Evolutionary conservation across 306 rosid species (phyloP).

Genomic region (Oxytropis ochrocephala): DNA sequence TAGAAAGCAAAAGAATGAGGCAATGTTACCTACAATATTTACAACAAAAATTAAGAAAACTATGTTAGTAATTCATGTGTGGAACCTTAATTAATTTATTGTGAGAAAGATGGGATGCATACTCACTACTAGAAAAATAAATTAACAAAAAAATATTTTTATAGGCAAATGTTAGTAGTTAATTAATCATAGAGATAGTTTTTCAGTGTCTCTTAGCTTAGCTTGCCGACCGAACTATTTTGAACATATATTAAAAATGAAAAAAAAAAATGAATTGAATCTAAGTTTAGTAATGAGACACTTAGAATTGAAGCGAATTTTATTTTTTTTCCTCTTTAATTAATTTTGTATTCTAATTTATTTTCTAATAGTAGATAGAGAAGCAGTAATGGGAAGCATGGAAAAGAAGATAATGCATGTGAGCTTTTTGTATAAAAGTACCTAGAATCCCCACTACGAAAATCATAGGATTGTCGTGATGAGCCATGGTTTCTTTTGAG

Average conservation of each 20-base stretch:
- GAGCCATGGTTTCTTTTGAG: slow-evolving; percentile 29
- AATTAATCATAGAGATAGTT: too few relatives aligned
- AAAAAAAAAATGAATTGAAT: background rate
- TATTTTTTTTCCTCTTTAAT: background rate
- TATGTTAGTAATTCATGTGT: background rate
- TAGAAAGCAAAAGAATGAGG: slow-evolving; percentile 72
- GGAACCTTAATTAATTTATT: background rate
- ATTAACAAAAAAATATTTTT: background rate
- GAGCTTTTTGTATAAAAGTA: background rate
- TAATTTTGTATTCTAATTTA: background rate
- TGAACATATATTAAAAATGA: too few relatives aligned
- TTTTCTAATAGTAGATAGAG: background rate
- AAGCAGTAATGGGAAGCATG: background rate
- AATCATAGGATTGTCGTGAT: slow-evolving; percentile 26
- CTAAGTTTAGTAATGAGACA: too few relatives aligned
- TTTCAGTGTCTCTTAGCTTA: too few relatives aligned
- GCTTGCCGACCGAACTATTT: too few relatives aligned
- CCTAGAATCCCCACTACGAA: slow-evolving; percentile 70
- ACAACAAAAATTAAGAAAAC: background rate
- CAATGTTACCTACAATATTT: slow-evolving; percentile 53
- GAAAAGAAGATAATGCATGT: background rate
- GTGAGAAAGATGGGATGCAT: background rate
- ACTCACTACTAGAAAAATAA: background rate
- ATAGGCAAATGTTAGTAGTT: too few relatives aligned
- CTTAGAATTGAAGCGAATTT: too few relatives aligned